Percentiles rank a stretch among this genome's conserved stretches.
These are phyloP conservation scores for Leccinum subgranulosum DNA, from an alignment of 768 basidiomycete genomes.

Conservation along the genomic window DNA sequence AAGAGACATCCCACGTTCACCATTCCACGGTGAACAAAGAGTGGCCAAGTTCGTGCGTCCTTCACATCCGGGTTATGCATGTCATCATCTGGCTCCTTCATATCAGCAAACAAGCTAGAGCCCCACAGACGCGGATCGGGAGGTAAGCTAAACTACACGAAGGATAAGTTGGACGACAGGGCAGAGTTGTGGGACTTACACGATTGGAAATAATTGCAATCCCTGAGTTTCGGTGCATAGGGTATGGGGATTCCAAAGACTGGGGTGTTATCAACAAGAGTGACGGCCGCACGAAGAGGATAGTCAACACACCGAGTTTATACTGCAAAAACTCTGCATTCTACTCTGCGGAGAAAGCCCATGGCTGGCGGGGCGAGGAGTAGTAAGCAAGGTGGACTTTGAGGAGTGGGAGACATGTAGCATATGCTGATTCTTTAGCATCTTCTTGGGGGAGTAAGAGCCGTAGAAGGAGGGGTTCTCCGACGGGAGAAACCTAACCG, in stretches of 20 bases:
- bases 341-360: constrained; percentile 21
- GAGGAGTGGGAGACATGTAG: constrained; percentile 4
- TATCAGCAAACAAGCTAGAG: constrained; percentile 50
- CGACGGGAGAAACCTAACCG: too few species aligned
- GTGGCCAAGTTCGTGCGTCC: constrained; percentile 32
- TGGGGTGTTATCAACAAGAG: constrained; percentile 4
- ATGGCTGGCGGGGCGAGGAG: not conserved
- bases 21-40: constrained; percentile 59
- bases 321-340: constrained; percentile 25
- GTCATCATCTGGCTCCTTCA: constrained; percentile 66
- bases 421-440: constrained; percentile 13
- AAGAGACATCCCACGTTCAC: constrained; percentile 71
- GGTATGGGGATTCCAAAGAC: constrained; percentile 38
- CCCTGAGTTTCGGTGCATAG: constrained; percentile 38
- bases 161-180: not conserved
- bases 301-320: constrained; percentile 16
- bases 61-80: constrained; percentile 62
- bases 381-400: constrained; percentile 11
- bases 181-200: constrained; percentile 24
- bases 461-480: too few species aligned
- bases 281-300: not conserved
- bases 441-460: constrained; percentile 1
- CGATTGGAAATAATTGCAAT: constrained; percentile 40
- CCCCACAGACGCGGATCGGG: constrained; percentile 70
- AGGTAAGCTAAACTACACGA: constrained; percentile 54